Percentiles rank a stretch among this genome's conserved stretches.
These are phyloP conservation scores for Lindgomyces ingoldianus DNA, from an alignment of 495 filamentous ascomycete species.

Conservation along the genomic window DNA sequence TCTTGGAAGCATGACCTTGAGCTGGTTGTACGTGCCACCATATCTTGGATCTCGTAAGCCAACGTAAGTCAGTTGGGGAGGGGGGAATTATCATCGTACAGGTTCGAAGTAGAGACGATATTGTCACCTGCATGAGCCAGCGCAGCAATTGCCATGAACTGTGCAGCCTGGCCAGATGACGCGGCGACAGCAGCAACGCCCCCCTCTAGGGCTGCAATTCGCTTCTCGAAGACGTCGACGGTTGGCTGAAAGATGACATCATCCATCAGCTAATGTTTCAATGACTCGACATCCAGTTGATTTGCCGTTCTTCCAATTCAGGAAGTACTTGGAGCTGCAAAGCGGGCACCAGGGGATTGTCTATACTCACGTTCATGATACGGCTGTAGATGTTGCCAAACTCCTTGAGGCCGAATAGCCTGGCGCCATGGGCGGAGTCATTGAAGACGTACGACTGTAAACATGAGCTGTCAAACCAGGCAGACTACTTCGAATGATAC, in stretches of 20 bases:
- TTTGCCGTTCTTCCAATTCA: neutral
- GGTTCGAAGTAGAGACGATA: slow-evolving; percentile 87
- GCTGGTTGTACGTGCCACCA: slow-evolving; percentile 97
- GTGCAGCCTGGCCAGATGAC: slow-evolving; percentile 88
- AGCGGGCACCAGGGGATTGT: neutral
- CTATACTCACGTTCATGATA: slow-evolving; percentile 78
- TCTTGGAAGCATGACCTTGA: slow-evolving; percentile 88
- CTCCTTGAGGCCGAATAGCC: slow-evolving; percentile 96
- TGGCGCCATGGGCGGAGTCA: slow-evolving; percentile 93
- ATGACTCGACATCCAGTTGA: neutral
- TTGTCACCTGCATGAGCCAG: slow-evolving; percentile 88
- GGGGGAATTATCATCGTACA: slow-evolving; percentile 49
- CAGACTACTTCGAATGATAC: slow-evolving; percentile 33
- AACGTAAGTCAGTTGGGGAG: neutral
- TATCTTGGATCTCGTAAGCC: slow-evolving; percentile 44
- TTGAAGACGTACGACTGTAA: slow-evolving; percentile 86
- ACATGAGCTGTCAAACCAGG: slow-evolving; percentile 5
- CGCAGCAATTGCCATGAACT: slow-evolving; percentile 88
- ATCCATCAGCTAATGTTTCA: slow-evolving; percentile 3
- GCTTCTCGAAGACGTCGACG: slow-evolving; percentile 96
- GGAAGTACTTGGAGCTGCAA: neutral
- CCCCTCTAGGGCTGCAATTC: slow-evolving; percentile 92
- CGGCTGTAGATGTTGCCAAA: slow-evolving; percentile 98
- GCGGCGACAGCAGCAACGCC: slow-evolving; percentile 88
- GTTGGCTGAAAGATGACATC: slow-evolving; percentile 63